A percentile compares a stretch with the other conserved stretches of the same genome.
These are phyloP conservation scores for Kickxella alabastrina DNA, from an alignment of 192 early-diverging fungal species.

Conservation along the genomic window DNA sequence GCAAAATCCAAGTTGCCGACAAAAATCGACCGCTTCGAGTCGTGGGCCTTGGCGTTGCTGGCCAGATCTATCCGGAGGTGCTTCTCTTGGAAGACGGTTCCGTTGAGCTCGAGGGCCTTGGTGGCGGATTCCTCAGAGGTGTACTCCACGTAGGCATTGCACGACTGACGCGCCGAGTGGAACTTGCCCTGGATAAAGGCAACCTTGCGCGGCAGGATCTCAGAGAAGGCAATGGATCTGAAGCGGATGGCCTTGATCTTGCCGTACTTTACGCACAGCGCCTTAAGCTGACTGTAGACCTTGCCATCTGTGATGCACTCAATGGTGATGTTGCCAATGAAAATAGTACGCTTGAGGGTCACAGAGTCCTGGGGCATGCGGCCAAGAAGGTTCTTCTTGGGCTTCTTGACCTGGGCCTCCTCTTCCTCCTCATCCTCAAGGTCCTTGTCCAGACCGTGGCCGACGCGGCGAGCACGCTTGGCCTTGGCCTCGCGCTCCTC, in stretches of 20 bases:
- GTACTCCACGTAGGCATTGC: slow-evolving; percentile 92
- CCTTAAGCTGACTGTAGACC: slow-evolving; percentile 63
- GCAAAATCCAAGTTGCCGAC: slow-evolving; percentile 70
- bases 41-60: slow-evolving; percentile 50
- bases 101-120: slow-evolving; percentile 65
- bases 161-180: slow-evolving; percentile 74
- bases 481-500: slow-evolving; percentile 15
- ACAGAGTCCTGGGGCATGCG: slow-evolving; percentile 53
- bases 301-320: slow-evolving; percentile 63
- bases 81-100: slow-evolving; percentile 74
- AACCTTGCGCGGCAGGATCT: slow-evolving; percentile 58
- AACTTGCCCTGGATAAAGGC: slow-evolving; percentile 82
- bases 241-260: slow-evolving; percentile 83
- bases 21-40: slow-evolving; percentile 77
- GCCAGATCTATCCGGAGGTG: slow-evolving; percentile 85
- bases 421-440: slow-evolving; percentile 17
- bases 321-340: slow-evolving; percentile 89
- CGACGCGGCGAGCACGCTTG: slow-evolving; percentile 31
- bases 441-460: slow-evolving; percentile 11
- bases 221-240: slow-evolving; percentile 70
- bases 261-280: slow-evolving; percentile 64
- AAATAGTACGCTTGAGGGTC: slow-evolving; percentile 72
- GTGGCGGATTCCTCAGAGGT: slow-evolving; percentile 55
- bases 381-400: slow-evolving; percentile 39
- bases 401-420: slow-evolving; percentile 12